Evolutionary conservation across 2,329 filamentous ascomycete genomes (phyloP).

Genomic region (Neospermospora avenae): DNA sequence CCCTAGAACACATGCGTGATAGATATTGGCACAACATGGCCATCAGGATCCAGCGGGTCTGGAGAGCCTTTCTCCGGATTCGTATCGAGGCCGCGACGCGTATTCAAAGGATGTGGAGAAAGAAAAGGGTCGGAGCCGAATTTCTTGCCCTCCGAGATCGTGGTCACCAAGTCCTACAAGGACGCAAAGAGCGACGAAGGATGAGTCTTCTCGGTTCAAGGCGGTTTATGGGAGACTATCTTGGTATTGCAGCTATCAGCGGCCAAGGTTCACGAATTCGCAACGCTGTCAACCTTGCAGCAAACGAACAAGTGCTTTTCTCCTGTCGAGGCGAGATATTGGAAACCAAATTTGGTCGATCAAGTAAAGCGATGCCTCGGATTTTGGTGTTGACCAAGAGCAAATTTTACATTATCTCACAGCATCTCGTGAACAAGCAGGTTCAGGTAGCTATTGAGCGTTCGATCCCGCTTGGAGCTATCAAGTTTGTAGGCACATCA

Average conservation of each 20-base stretch:
- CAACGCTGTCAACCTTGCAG: slow-evolving; percentile 65
- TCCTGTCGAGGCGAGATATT: slow-evolving; percentile 88
- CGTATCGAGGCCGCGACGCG: slow-evolving; percentile 87
- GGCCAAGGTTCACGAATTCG: slow-evolving; percentile 81
- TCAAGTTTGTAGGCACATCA: slow-evolving; percentile 83
- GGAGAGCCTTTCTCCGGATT: slow-evolving; percentile 93
- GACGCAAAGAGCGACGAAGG: slow-evolving; percentile 84
- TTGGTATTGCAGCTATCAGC: slow-evolving; percentile 77
- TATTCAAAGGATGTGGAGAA: slow-evolving; percentile 94
- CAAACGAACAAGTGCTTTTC: slow-evolving; percentile 76
- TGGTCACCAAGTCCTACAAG: slow-evolving; percentile 76
- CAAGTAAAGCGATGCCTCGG: slow-evolving; percentile 86
- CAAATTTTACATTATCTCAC: slow-evolving; percentile 86
- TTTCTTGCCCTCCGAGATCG: slow-evolving; percentile 85
- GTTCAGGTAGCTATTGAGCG: slow-evolving; percentile 78
- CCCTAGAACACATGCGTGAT: slow-evolving; percentile 95
- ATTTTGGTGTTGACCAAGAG: slow-evolving; percentile 80
- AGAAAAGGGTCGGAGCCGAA: slow-evolving; percentile 85
- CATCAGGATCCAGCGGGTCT: slow-evolving; percentile 92
- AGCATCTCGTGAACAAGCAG: slow-evolving; percentile 78
- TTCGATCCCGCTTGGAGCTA: slow-evolving; percentile 76
- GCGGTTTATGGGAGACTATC: slow-evolving; percentile 91
- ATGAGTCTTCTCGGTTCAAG: slow-evolving; percentile 90
- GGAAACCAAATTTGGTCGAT: slow-evolving; percentile 93
- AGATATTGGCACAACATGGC: slow-evolving; percentile 99